These are phyloP conservation scores for Roridomyces roridus DNA, from an alignment of 768 basidiomycete genomes.

Conservation along the genomic window DNA sequence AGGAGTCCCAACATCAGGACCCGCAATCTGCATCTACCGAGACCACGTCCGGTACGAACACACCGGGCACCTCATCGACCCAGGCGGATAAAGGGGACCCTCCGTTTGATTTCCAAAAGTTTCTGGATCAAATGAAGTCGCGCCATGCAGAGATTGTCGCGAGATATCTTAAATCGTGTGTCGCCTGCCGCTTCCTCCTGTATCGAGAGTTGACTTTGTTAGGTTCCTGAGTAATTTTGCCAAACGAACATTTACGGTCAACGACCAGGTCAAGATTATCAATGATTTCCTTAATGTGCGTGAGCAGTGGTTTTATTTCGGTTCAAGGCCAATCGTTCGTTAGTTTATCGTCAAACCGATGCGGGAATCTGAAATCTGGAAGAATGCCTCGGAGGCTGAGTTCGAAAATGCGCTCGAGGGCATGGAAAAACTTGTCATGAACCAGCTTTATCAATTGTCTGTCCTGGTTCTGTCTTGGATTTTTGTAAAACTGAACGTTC, in stretches of 20 bases:
- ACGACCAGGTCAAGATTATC: slow-evolving; percentile 94
- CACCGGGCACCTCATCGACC: slow-evolving; percentile 21
- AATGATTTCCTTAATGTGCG: slow-evolving; percentile 89
- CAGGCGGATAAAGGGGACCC: slow-evolving; percentile 44
- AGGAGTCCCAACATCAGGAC: slow-evolving; percentile 14
- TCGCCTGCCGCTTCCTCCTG: slow-evolving; percentile 24
- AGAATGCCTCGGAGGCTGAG: slow-evolving; percentile 74
- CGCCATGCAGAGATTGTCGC: slow-evolving; percentile 90
- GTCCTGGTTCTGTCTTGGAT: slow-evolving; percentile 36
- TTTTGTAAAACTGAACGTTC: slow-evolving; percentile 9
- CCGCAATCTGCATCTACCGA: slow-evolving; percentile 27
- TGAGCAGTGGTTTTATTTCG: slow-evolving; percentile 2
- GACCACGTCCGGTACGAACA: slow-evolving; percentile 16
- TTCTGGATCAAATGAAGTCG: slow-evolving; percentile 93
- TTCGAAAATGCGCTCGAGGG: slow-evolving; percentile 98
- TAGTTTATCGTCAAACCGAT: slow-evolving; percentile 93
- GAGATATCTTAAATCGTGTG: slow-evolving; percentile 94
- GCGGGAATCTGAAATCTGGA: slow-evolving; percentile 86
- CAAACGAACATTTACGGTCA: slow-evolving; percentile 89
- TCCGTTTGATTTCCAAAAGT: slow-evolving; percentile 91
- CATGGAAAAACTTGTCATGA: slow-evolving; percentile 99
- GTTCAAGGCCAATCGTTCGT: slow-evolving; percentile 14
- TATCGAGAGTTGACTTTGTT: slow-evolving; percentile 5
- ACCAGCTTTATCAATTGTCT: slow-evolving; percentile 92
- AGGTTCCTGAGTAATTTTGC: slow-evolving; percentile 95